Conservation (phyloP, 192 early-diverging fungal genomes). For the Mortierella alpina region DNA sequence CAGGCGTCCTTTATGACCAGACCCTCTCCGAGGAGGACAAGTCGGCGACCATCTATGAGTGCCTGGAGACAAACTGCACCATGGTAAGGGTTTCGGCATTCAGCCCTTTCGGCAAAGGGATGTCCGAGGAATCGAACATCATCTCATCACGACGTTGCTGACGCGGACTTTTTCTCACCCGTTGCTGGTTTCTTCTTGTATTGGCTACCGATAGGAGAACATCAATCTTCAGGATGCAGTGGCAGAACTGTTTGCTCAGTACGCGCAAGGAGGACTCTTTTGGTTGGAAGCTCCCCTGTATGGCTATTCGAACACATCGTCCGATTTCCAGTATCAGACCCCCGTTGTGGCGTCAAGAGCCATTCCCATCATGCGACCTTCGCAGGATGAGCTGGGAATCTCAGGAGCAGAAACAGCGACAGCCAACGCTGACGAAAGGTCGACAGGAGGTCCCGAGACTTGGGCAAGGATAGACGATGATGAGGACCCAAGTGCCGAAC, state of each 20-base stretch:
- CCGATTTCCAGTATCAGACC: slow-evolving; percentile 27
- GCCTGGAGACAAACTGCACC: slow-evolving; percentile 29
- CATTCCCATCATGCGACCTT: slow-evolving; percentile 22
- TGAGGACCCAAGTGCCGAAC: background rate
- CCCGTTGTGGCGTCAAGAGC: slow-evolving; percentile 8
- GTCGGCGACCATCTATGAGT: slow-evolving; percentile 37
- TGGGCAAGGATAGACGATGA: slow-evolving; percentile 51
- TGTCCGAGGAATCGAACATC: too few relatives aligned
- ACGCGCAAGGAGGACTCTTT: slow-evolving; percentile 25
- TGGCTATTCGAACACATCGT: background rate
- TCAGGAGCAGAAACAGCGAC: background rate
- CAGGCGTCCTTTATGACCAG: slow-evolving; percentile 32
- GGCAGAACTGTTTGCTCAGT: slow-evolving; percentile 39
- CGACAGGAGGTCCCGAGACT: background rate
- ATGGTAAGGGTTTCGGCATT: slow-evolving; percentile 11
- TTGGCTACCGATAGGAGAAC: slow-evolving; percentile 20
- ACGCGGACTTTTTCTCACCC: background rate
- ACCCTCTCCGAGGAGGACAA: slow-evolving; percentile 44
- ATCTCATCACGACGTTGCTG: background rate
- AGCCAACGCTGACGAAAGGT: background rate
- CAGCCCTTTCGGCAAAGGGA: background rate
- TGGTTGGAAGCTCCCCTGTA: slow-evolving; percentile 44
- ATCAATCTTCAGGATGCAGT: slow-evolving; percentile 45
- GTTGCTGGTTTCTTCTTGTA: background rate
- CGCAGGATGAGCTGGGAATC: background rate